A percentile compares a stretch with the other conserved stretches of the same genome.
phyloP scores from a whole-genome alignment of 176 grass and related monocot species.

The Aegilops longissima region DNA sequence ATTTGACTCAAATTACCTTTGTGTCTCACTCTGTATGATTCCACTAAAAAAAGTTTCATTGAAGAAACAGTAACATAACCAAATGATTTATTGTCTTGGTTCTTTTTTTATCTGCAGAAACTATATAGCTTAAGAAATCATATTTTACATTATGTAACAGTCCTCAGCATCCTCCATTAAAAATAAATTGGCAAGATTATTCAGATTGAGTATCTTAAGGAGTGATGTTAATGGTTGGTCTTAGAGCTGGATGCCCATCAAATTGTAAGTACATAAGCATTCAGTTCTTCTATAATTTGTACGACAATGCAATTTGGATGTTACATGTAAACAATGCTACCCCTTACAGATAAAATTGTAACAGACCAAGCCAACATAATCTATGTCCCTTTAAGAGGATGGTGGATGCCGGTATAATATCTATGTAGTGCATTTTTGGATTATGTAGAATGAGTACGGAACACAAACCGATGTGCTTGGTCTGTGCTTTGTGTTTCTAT shows the following conservation, averaged over 20 bases:
- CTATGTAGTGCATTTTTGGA: too few relatives aligned
- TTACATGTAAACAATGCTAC: too few relatives aligned
- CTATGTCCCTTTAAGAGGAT: too few relatives aligned
- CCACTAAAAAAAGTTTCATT: not conserved
- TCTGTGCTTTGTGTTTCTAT: too few relatives aligned
- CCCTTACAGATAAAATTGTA: too few relatives aligned
- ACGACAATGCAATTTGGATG: too few relatives aligned
- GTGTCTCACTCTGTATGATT: not conserved
- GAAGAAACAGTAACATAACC: not conserved
- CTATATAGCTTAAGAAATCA: not conserved
- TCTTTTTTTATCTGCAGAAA: not conserved
- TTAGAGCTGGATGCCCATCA: not conserved
- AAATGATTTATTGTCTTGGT: not conserved
- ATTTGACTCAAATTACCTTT: not conserved
- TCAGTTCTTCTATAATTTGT: too few relatives aligned
- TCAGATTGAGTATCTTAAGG: not conserved
- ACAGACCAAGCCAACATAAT: too few relatives aligned
- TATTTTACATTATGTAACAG: not conserved
- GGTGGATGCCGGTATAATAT: too few relatives aligned
- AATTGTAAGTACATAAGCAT: too few relatives aligned
- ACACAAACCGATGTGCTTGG: too few relatives aligned
- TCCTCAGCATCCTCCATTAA: not conserved
- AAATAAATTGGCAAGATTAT: not conserved
- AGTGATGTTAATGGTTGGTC: not conserved
- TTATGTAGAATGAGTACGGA: too few relatives aligned